Conservation (phyloP, 1,139 yeast species). For the Candida mesenterica region DNA sequence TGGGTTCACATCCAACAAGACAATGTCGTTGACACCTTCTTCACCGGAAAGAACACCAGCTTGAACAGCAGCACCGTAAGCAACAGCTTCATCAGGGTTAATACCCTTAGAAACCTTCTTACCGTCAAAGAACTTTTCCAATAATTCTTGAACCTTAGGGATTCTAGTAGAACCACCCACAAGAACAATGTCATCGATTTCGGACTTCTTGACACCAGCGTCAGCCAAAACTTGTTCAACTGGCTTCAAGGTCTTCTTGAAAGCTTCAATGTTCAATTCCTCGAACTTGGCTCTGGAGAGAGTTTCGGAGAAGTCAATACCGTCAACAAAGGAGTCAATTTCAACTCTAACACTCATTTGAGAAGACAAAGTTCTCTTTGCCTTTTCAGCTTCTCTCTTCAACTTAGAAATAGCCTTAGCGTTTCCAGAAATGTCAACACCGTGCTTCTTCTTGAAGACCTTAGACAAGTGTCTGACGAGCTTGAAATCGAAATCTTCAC, state of each 20-base stretch:
- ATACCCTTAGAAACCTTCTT: constrained; percentile 95
- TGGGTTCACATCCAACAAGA: constrained; percentile 49
- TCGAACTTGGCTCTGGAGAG: constrained; percentile 94
- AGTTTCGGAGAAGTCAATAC: constrained; percentile 91
- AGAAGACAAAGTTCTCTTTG: constrained; percentile 89
- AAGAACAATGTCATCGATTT: constrained; percentile 86
- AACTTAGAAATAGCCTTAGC: constrained; percentile 82
- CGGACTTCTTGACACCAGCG: constrained; percentile 78
- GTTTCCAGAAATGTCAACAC: constrained; percentile 70
- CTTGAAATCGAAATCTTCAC: constrained; percentile 94
- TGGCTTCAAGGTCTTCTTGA: constrained; percentile 88
- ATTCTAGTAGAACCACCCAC: constrained; percentile 99
- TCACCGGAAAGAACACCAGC: constrained; percentile 92
- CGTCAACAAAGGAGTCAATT: constrained; percentile 93
- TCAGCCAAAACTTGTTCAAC: constrained; percentile 91
- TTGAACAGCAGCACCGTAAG: constrained; percentile 64
- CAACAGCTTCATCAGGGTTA: constrained; percentile 79
- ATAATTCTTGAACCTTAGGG: constrained; percentile 91
- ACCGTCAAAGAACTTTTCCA: constrained; percentile 85
- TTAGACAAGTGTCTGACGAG: constrained; percentile 82
- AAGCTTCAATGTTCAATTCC: constrained; percentile 82
- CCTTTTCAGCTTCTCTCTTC: constrained; percentile 96
- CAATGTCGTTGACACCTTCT: constrained; percentile 50
- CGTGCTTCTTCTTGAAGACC: constrained; percentile 85
- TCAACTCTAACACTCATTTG: constrained; percentile 89